These are phyloP conservation scores for Teunomyces barrocoloradensis DNA, from an alignment of 805 yeast species.

Conservation along the genomic window DNA sequence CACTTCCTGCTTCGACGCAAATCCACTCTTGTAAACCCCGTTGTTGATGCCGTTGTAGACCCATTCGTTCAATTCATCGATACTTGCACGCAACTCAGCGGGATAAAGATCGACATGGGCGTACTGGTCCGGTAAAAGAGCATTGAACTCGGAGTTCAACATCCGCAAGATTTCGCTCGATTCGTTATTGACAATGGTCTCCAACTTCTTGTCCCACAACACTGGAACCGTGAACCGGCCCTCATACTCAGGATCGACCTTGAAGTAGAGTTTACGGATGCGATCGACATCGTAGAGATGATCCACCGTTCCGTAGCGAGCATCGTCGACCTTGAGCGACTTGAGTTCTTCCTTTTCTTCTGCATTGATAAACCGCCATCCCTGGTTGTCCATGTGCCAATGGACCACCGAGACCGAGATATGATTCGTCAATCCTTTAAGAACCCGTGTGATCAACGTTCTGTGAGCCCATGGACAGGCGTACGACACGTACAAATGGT, in stretches of 20 bases:
- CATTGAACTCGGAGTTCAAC: slow-evolving; percentile 71
- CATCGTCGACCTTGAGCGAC: slow-evolving; percentile 41
- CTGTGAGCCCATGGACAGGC: slow-evolving; percentile 99
- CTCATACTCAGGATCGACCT: slow-evolving; percentile 68
- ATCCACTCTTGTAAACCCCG: slow-evolving; percentile 92
- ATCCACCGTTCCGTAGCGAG: slow-evolving; percentile 32
- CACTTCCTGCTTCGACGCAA: slow-evolving; percentile 78
- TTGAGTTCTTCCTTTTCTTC: slow-evolving; percentile 43
- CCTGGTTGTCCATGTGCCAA: slow-evolving; percentile 83
- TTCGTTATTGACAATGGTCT: slow-evolving; percentile 89
- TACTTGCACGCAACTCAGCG: slow-evolving; percentile 44
- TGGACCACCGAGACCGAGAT: slow-evolving; percentile 78
- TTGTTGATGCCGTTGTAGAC: slow-evolving; percentile 82
- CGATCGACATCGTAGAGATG: slow-evolving; percentile 56
- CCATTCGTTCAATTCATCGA: slow-evolving; percentile 80
- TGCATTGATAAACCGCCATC: slow-evolving; percentile 76
- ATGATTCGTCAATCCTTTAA: slow-evolving; percentile 65
- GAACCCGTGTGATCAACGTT: slow-evolving; percentile 64
- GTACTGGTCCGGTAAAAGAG: slow-evolving; percentile 47
- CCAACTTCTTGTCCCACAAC: slow-evolving; percentile 80
- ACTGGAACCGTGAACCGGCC: slow-evolving; percentile 94
- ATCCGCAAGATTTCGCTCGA: slow-evolving; percentile 86
- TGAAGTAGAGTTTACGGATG: slow-evolving; percentile 68
- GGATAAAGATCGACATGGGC: slow-evolving; percentile 66
- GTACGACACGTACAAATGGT: slow-evolving; percentile 79